These are phyloP conservation scores for Aureobasidium vineae DNA, from an alignment of 2,329 filamentous ascomycete species.

Conservation along the genomic window DNA sequence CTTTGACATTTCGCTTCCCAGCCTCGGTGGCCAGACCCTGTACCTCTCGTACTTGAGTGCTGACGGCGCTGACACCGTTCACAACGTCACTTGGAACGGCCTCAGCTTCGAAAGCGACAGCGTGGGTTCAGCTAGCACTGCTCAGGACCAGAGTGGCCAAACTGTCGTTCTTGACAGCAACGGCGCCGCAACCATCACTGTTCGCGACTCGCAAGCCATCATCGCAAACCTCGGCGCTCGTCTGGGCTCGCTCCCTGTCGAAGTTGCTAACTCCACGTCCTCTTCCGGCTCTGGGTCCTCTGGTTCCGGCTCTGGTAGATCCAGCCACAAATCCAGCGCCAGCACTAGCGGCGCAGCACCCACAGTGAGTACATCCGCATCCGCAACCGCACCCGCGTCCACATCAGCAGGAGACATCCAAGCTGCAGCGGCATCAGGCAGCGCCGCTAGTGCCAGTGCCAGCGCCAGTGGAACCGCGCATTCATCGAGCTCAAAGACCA, in stretches of 20 bases:
- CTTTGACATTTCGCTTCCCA: conserved; percentile 45
- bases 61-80: conserved; percentile 46
- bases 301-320: background rate
- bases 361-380: conserved; percentile 12
- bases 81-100: conserved; percentile 50
- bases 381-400: background rate
- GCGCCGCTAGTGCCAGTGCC: background rate
- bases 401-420: background rate
- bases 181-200: conserved; percentile 39
- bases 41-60: conserved; percentile 51
- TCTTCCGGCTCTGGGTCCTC: conserved; percentile 3
- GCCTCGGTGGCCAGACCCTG: conserved; percentile 43
- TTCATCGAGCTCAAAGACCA: conserved; percentile 10
- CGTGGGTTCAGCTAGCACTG: conserved; percentile 43
- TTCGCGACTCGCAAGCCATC: conserved; percentile 49
- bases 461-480: background rate
- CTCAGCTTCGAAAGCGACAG: conserved; percentile 45
- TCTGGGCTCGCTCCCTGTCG: conserved; percentile 33
- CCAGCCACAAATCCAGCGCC: background rate
- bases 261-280: background rate
- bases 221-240: conserved; percentile 47
- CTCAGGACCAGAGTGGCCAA: conserved; percentile 36
- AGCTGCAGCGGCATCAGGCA: conserved; percentile 15
- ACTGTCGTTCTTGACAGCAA: conserved; percentile 39
- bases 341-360: conserved; percentile 7